Evolutionary conservation across 2,329 filamentous ascomycete species (phyloP).

Genomic region (Pestalotiopsis sp.): DNA sequence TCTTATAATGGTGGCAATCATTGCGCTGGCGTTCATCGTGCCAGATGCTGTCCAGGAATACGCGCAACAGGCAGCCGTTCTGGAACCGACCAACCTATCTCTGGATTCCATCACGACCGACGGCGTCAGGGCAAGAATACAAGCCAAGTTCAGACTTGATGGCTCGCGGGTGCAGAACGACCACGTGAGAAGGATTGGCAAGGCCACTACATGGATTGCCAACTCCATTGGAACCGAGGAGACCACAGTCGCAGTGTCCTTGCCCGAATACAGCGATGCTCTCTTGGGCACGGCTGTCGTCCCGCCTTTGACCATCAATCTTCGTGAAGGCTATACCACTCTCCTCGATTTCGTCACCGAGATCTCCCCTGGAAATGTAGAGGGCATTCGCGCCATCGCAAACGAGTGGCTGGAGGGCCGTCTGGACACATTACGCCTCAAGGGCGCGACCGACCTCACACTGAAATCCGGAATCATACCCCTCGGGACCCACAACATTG

Average conservation of each 20-base stretch:
- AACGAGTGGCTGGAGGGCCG: constrained; percentile 88
- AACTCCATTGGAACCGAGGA: constrained; percentile 73
- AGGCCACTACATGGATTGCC: constrained; percentile 79
- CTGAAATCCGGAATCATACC: constrained; percentile 80
- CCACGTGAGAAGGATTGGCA: constrained; percentile 74
- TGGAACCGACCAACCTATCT: constrained; percentile 82
- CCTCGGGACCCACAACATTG: constrained; percentile 76
- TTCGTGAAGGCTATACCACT: constrained; percentile 78
- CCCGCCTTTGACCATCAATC: constrained; percentile 74
- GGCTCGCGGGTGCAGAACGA: constrained; percentile 72
- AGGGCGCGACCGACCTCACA: constrained; percentile 72
- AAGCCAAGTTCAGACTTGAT: constrained; percentile 82
- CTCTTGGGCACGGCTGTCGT: constrained; percentile 77
- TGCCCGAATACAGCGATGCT: constrained; percentile 81
- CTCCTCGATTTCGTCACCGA: constrained; percentile 79
- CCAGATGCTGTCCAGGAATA: constrained; percentile 84
- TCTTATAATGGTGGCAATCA: constrained; percentile 65
- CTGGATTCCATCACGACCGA: constrained; percentile 81
- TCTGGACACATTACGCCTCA: constrained; percentile 70
- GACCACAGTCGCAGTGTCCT: constrained; percentile 73
- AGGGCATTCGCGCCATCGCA: constrained; percentile 77
- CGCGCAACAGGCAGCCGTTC: constrained; percentile 77
- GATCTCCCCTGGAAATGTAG: constrained; percentile 73
- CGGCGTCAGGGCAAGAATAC: constrained; percentile 78
- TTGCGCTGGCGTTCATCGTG: constrained; percentile 78